Percentiles rank a stretch among this genome's conserved stretches.
Conservation (phyloP, 2,329 filamentous ascomycete genomes). For the Xylariaceae sp. region DNA sequence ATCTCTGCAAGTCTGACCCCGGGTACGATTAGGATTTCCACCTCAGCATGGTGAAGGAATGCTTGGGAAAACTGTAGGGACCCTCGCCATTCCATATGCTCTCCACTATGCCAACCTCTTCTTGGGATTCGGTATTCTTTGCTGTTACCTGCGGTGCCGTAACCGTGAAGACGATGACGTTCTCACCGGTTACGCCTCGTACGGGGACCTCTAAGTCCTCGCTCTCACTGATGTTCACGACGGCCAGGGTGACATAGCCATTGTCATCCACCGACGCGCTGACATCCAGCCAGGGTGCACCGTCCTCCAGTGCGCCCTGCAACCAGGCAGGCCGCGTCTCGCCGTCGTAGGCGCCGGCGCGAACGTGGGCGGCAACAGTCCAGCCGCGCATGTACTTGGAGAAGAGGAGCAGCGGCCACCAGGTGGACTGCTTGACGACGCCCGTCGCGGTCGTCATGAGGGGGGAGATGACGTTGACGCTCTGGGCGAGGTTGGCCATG, state of each 20-base stretch:
- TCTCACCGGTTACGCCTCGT: slow-evolving; percentile 45
- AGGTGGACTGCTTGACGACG: slow-evolving; percentile 65
- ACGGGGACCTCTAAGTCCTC: slow-evolving; percentile 54
- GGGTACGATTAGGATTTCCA: slow-evolving; percentile 36
- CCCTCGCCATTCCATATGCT: slow-evolving; percentile 59
- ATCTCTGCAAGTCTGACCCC: too few relatives aligned
- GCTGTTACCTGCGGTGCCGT: slow-evolving; percentile 51
- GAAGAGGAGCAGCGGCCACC: slow-evolving; percentile 69
- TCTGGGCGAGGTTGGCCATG: slow-evolving; percentile 76
- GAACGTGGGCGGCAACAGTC: slow-evolving; percentile 61
- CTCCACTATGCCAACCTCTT: slow-evolving; percentile 57
- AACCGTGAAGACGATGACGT: slow-evolving; percentile 59
- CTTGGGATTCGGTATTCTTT: slow-evolving; percentile 56
- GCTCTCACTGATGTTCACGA: slow-evolving; percentile 65
- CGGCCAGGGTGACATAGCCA: slow-evolving; percentile 60
- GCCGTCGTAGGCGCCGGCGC: slow-evolving; percentile 58
- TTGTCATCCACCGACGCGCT: slow-evolving; percentile 54
- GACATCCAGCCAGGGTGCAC: slow-evolving; percentile 64
- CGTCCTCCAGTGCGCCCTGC: slow-evolving; percentile 49
- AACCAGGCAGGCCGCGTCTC: slow-evolving; percentile 62
- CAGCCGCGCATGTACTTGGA: slow-evolving; percentile 68
- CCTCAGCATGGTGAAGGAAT: slow-evolving; percentile 63
- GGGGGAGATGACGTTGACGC: slow-evolving; percentile 71
- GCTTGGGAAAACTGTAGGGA: slow-evolving; percentile 60
- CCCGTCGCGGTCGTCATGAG: slow-evolving; percentile 64